Evolutionary conservation across 129 eudicot species (phyloP).

Genomic region (Chrysanthemum makinoi): DNA sequence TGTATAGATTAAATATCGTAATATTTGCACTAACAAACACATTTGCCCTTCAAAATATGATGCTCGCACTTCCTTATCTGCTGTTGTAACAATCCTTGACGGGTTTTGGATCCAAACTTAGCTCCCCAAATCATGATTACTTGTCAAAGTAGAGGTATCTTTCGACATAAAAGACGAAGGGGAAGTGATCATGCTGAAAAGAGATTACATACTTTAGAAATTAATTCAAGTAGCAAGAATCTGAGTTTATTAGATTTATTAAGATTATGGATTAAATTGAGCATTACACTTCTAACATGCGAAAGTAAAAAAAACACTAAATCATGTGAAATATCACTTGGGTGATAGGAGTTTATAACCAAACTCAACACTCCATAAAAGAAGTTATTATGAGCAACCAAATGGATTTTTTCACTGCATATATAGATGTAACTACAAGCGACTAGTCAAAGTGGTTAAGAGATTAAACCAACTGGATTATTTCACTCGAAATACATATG

Average conservation of each 20-base stretch:
- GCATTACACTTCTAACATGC: neutral
- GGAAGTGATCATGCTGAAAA: slow-evolving; percentile 77
- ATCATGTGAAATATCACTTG: neutral
- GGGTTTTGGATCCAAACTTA: slow-evolving; percentile 66
- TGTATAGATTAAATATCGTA: too few relatives aligned
- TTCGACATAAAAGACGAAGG: slow-evolving; percentile 78
- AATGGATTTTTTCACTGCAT: too few relatives aligned
- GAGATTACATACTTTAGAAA: slow-evolving; percentile 14
- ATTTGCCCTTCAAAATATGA: neutral
- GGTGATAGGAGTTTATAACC: neutral
- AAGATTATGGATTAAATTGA: slow-evolving; percentile 1
- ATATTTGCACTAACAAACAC: too few relatives aligned
- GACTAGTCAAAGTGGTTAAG: neutral
- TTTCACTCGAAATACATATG: neutral
- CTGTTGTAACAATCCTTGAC: slow-evolving; percentile 60
- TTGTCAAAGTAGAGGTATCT: slow-evolving; percentile 53
- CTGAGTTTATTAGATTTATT: neutral
- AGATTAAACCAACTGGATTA: neutral
- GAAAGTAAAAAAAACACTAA: neutral
- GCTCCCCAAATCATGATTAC: slow-evolving; percentile 67
- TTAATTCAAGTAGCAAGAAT: neutral
- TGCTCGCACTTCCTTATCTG: slow-evolving; percentile 16
- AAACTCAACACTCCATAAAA: too few relatives aligned
- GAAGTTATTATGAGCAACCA: too few relatives aligned
- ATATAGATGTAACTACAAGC: too few relatives aligned